Conservation (phyloP, 2,329 filamentous ascomycete species). For the Dactylellina cionopaga region DNA sequence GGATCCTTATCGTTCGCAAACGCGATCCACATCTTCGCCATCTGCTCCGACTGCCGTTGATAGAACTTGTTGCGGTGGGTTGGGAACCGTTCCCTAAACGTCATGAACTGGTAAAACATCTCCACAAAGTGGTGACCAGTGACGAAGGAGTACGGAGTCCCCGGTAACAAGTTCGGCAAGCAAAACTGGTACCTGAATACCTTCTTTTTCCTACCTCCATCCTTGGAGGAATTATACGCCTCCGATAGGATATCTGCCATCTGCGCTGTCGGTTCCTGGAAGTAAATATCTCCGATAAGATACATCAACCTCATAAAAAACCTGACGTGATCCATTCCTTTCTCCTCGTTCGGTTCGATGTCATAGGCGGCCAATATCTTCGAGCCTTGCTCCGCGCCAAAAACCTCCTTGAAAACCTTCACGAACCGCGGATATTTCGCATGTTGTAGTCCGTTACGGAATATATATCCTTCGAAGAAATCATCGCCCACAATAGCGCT, state of each 20-base stretch:
- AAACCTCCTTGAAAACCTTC: conserved; percentile 13
- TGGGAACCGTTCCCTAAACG: conserved; percentile 53
- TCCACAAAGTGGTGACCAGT: conserved; percentile 54
- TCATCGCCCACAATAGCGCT: conserved; percentile 54
- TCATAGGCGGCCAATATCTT: conserved; percentile 50
- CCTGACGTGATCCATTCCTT: conserved; percentile 43
- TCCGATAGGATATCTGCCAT: conserved; percentile 45
- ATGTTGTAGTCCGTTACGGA: conserved; percentile 27
- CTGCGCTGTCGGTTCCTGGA: conserved; percentile 46
- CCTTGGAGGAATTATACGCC: conserved; percentile 5
- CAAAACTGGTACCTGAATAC: conserved; percentile 55
- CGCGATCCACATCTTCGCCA: conserved; percentile 54
- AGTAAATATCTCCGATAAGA: conserved; percentile 53
- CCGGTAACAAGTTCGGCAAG: conserved; percentile 59
- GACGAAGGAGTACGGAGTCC: conserved; percentile 56
- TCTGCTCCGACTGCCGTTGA: conserved; percentile 51
- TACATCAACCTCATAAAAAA: conserved; percentile 53
- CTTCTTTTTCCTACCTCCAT: conserved; percentile 50
- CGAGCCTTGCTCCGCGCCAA: conserved; percentile 15
- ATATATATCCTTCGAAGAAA: conserved; percentile 54
- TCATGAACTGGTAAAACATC: conserved; percentile 55
- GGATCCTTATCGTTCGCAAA: conserved; percentile 52
- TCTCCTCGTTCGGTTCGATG: conserved; percentile 30
- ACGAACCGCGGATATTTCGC: conserved; percentile 25
- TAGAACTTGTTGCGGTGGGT: conserved; percentile 53